A percentile compares a stretch with the other conserved stretches of the same genome.
phyloP scores from a whole-genome alignment of 148 eudicot genomes.

The Diospyros kaki region DNA sequence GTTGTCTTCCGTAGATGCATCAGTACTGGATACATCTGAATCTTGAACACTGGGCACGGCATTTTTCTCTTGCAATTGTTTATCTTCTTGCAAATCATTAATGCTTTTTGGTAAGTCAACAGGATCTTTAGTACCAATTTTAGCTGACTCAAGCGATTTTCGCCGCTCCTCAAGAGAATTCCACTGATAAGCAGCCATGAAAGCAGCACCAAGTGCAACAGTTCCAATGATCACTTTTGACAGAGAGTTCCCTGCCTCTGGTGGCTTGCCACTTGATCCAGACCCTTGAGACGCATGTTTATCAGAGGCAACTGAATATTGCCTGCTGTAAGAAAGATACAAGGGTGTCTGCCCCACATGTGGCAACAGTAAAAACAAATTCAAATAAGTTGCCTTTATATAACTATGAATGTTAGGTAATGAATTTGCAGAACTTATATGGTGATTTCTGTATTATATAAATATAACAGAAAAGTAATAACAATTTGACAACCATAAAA shows the following conservation, averaged over 20 bases:
- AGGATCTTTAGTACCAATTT: slow-evolving; percentile 21
- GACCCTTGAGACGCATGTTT: slow-evolving; percentile 38
- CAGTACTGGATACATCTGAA: slow-evolving; percentile 27
- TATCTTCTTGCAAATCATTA: slow-evolving; percentile 18
- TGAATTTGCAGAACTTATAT: background rate
- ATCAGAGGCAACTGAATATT: slow-evolving; percentile 45
- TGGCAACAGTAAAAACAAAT: slow-evolving; percentile 7
- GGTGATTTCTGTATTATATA: background rate
- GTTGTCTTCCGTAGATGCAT: slow-evolving; percentile 24
- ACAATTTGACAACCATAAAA: too few species aligned
- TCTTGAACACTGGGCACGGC: slow-evolving; percentile 24
- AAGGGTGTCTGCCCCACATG: slow-evolving; percentile 46
- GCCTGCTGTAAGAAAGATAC: slow-evolving; percentile 47
- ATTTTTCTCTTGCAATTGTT: slow-evolving; percentile 18
- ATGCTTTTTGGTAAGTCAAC: slow-evolving; percentile 21
- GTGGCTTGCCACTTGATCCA: slow-evolving; percentile 40
- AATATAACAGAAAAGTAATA: too few species aligned
- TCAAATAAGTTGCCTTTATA: background rate
- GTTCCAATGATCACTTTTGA: slow-evolving; percentile 53
- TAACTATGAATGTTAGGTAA: background rate
- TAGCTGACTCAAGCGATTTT: slow-evolving; percentile 15
- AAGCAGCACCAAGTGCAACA: slow-evolving; percentile 58
- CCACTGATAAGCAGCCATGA: slow-evolving; percentile 46
- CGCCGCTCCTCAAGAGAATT: slow-evolving; percentile 32
- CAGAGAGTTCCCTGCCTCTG: slow-evolving; percentile 32